Evolutionary conservation across 2,329 filamentous ascomycete species (phyloP), one percentile per base, ranked within the genome.

Genomic region (Aurifilum marmelostoma): DNA sequence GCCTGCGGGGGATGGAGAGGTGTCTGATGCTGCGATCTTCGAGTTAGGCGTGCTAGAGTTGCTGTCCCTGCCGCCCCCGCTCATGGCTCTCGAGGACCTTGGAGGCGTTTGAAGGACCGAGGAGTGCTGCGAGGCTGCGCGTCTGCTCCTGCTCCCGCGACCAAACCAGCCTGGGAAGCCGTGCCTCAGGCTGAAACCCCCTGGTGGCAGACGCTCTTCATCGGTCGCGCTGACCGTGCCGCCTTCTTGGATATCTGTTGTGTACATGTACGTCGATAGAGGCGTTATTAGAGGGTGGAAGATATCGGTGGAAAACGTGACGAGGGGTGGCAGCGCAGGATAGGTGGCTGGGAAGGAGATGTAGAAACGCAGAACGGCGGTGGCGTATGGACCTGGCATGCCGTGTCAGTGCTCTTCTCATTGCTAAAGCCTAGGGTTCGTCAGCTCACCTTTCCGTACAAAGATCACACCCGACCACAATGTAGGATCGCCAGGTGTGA

Each of bases 221-320:
- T 97, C 93, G 1, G 89, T 91, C 11, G 93, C 92, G 77, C 92
- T 95, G 71, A 94, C 91, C 0, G 92, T 93, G 62, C 92, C 92
- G 67, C 87, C 87, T 71, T 89, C 90, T 71, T 92, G 88, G 47
- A 91, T 88, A 68, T 91, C 90, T 71, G 92, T 94, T 56, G 93
- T 92, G 82, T 97, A 97, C 77, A 93, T 96, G 80, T 97, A 97
- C 3, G 93, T 97, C n/a, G 94, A 97, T 71, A 97, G 85, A 50
- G 96, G 94, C 9, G 94, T 94, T 73, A 98, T 90, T 56, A 99
- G 85, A 24, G 95, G 95, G 78, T 99, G 95, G 79, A 98, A 99
- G 73, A 98, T 91, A 77, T 98, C 95, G 74, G 93, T 97, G 60
- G 89, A 88, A 79, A 99, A 97, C 67, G 91, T 95, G 73, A 99